These are phyloP conservation scores for Ganoderma resinaceum DNA, from an alignment of 1,284 basidiomycete species.

Conservation along the genomic window DNA sequence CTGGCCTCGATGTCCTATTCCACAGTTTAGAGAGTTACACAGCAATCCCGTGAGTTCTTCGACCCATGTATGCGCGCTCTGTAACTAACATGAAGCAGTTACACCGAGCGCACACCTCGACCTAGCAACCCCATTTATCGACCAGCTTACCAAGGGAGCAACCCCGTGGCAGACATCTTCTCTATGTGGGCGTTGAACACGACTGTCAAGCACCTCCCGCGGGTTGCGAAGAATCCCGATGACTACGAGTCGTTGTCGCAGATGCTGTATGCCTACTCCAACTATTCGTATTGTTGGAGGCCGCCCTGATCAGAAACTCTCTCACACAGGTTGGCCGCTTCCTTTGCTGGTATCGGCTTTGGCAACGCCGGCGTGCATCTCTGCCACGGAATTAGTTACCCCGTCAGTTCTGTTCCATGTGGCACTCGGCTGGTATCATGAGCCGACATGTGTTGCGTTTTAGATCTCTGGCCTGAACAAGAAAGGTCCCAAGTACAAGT, in stretches of 20 bases:
- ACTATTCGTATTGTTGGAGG: neutral
- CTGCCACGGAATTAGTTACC: constrained; percentile 89
- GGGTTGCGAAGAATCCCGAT: constrained; percentile 81
- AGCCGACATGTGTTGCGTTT: neutral
- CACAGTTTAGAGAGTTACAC: constrained; percentile 95
- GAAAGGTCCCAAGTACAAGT: constrained; percentile 87
- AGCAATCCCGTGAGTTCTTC: constrained; percentile 76
- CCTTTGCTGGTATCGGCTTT: constrained; percentile 95
- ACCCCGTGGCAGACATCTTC: constrained; percentile 97
- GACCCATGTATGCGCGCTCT: neutral
- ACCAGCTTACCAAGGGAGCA: constrained; percentile 95
- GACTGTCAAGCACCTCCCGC: constrained; percentile 90
- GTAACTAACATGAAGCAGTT: constrained; percentile 50
- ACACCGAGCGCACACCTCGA: constrained; percentile 88
- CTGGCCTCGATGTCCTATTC: constrained; percentile 94
- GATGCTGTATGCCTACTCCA: constrained; percentile 78
- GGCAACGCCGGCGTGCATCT: constrained; percentile 95
- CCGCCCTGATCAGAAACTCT: neutral
- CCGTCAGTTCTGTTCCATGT: constrained; percentile 51
- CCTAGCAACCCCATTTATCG: constrained; percentile 90
- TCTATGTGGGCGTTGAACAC: constrained; percentile 94
- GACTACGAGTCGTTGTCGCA: constrained; percentile 88
- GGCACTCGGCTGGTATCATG: constrained; percentile 1
- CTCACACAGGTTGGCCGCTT: constrained; percentile 73
- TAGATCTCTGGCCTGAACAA: constrained; percentile 97